phyloP scores from a whole-genome alignment of 2,329 filamentous ascomycete genomes.

The Exophiala spinifera region DNA sequence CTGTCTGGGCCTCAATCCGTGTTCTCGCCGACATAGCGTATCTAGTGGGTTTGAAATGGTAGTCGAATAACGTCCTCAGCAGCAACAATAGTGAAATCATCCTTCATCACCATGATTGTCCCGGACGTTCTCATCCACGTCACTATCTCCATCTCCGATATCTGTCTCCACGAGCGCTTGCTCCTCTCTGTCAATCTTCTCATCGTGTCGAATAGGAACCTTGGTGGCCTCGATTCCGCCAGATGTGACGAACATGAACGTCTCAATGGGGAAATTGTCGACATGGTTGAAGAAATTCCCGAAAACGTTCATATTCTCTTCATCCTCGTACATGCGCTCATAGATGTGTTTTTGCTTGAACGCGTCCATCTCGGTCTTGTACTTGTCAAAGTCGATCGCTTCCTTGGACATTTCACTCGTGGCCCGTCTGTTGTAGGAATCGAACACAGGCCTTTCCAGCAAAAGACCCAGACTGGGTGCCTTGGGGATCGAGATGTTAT shows the following conservation, averaged over 20 bases:
- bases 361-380: constrained; percentile 72
- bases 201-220: constrained; percentile 13
- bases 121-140: constrained; percentile 21
- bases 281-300: constrained; percentile 76
- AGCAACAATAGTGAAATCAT: constrained; percentile 9
- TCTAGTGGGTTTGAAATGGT: no score
- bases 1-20: no score
- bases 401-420: constrained; percentile 61
- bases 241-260: constrained; percentile 72
- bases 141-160: constrained; percentile 17
- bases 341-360: constrained; percentile 96
- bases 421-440: constrained; percentile 77
- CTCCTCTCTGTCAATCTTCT: constrained; percentile 1
- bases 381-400: constrained; percentile 74
- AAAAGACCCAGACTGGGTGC: constrained; percentile 84
- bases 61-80: no score
- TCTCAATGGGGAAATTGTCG: constrained; percentile 68
- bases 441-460: constrained; percentile 87
- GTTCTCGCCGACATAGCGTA: no score
- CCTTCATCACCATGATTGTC: constrained; percentile 29
- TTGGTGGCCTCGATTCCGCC: constrained; percentile 63
- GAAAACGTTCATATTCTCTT: constrained; percentile 83
- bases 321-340: constrained; percentile 81
- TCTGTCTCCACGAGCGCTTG: constrained; percentile 5
- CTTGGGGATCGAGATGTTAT: constrained; percentile 85